Percentiles rank a stretch among this genome's conserved stretches.
These are phyloP conservation scores for Prunella vulgaris DNA, from an alignment of 257 asterid species.

Conservation along the genomic window DNA sequence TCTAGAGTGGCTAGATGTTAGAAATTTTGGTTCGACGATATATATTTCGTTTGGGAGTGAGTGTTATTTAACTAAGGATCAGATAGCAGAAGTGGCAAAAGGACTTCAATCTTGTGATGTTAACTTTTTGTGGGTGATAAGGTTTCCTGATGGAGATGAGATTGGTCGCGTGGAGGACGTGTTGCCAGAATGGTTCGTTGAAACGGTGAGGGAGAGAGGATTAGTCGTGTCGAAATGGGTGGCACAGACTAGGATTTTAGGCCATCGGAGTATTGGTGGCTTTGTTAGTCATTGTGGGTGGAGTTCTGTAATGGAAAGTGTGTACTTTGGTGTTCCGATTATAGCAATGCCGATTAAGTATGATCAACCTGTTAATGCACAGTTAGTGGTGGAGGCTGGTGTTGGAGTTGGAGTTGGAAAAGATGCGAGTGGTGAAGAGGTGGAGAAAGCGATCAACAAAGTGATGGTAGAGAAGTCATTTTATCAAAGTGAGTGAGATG, in stretches of 20 bases:
- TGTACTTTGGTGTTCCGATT: constrained; percentile 28
- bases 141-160: constrained; percentile 12
- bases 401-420: not conserved
- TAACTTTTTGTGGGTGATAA: too few relatives aligned
- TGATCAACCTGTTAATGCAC: constrained; percentile 12
- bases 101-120: too few relatives aligned
- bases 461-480: too few relatives aligned
- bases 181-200: constrained; percentile 29
- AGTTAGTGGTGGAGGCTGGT: constrained; percentile 7
- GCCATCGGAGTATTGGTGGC: constrained; percentile 21
- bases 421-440: not conserved
- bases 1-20: constrained; percentile 29
- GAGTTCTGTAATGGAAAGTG: constrained; percentile 30
- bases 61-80: too few relatives aligned
- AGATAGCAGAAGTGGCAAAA: too few relatives aligned
- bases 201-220: not conserved
- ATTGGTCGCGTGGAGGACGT: constrained; percentile 1
- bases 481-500: too few relatives aligned
- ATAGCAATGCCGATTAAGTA: constrained; percentile 29
- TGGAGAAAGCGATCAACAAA: too few relatives aligned
- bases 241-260: not conserved
- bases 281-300: constrained; percentile 51
- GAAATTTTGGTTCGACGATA: constrained; percentile 18
- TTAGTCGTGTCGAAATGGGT: too few relatives aligned
- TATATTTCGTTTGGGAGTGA: constrained; percentile 42